phyloP scores from a whole-genome alignment of 495 filamentous ascomycete species.

The Geoglossum glabrum region DNA sequence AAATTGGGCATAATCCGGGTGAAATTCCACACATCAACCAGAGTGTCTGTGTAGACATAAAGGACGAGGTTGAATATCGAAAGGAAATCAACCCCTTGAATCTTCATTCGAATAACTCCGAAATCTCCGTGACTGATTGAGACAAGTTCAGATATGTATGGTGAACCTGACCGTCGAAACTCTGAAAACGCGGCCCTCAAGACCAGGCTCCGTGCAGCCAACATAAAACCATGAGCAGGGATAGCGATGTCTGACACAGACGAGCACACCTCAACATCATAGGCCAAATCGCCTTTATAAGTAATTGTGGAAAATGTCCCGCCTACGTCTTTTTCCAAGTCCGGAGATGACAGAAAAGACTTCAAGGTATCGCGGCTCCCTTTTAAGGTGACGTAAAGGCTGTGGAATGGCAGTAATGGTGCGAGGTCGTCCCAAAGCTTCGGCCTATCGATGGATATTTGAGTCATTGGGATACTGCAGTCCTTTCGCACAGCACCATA shows the following conservation, averaged over 20 bases:
- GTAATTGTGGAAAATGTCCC: background rate
- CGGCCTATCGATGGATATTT: constrained; percentile 41
- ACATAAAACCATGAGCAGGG: constrained; percentile 65
- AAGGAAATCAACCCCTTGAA: constrained; percentile 50
- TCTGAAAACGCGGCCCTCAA: constrained; percentile 40
- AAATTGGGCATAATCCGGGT: constrained; percentile 39
- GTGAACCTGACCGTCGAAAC: constrained; percentile 20
- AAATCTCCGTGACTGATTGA: constrained; percentile 31
- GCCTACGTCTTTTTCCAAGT: background rate
- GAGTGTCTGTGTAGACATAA: constrained; percentile 61
- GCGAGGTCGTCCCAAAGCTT: constrained; percentile 56
- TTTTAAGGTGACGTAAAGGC: background rate
- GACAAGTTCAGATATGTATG: constrained; percentile 34
- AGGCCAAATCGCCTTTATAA: constrained; percentile 7
- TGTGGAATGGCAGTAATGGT: constrained; percentile 15
- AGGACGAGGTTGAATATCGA: constrained; percentile 58
- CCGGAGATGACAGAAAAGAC: background rate
- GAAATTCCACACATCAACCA: constrained; percentile 70
- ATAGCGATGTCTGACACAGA: constrained; percentile 42
- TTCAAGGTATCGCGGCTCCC: background rate
- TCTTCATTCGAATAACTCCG: constrained; percentile 30
- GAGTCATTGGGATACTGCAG: constrained; percentile 57
- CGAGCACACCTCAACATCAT: constrained; percentile 24
- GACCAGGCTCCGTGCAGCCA: constrained; percentile 50
- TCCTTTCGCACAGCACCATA: constrained; percentile 79